These are phyloP conservation scores for Fusarium chuoi DNA, from an alignment of 2,329 filamentous ascomycete species.

Conservation along the genomic window DNA sequence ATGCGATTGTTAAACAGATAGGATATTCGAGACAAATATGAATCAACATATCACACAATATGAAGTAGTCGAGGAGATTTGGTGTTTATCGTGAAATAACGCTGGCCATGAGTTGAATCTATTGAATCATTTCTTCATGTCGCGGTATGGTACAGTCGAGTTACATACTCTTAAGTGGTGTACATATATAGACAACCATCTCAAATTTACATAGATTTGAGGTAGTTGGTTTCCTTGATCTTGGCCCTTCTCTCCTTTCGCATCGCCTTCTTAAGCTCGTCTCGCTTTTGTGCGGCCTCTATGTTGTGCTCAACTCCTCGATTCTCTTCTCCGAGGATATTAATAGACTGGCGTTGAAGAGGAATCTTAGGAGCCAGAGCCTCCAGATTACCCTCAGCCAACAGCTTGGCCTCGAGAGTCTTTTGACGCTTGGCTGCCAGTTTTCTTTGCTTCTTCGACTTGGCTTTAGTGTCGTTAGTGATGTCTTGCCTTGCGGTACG, in stretches of 20 bases:
- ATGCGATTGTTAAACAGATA: constrained; percentile 31
- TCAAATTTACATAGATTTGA: constrained; percentile 75
- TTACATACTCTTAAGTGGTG: constrained; percentile 38
- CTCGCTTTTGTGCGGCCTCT: constrained; percentile 61
- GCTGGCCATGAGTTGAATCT: background rate
- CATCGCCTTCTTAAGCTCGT: constrained; percentile 76
- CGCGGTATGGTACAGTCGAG: constrained; percentile 43
- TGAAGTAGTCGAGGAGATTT: background rate
- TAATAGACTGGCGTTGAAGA: constrained; percentile 80
- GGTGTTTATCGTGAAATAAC: background rate
- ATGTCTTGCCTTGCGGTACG: background rate
- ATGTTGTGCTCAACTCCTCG: constrained; percentile 58
- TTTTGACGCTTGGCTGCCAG: constrained; percentile 74
- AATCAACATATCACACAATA: background rate
- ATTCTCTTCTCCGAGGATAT: constrained; percentile 67
- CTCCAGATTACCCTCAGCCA: constrained; percentile 73
- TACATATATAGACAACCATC: constrained; percentile 37
- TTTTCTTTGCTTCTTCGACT: constrained; percentile 84
- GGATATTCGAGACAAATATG: constrained; percentile 21
- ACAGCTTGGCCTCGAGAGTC: constrained; percentile 65
- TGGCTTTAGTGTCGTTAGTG: constrained; percentile 63
- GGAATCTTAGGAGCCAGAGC: constrained; percentile 76
- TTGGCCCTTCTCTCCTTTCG: constrained; percentile 76
- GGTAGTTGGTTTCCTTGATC: constrained; percentile 89
- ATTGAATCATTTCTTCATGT: constrained; percentile 18